Percentiles rank a stretch among this genome's conserved stretches.
These are phyloP conservation scores for Onygenales sp. DNA, from an alignment of 2,329 filamentous ascomycete genomes.

Conservation along the genomic window DNA sequence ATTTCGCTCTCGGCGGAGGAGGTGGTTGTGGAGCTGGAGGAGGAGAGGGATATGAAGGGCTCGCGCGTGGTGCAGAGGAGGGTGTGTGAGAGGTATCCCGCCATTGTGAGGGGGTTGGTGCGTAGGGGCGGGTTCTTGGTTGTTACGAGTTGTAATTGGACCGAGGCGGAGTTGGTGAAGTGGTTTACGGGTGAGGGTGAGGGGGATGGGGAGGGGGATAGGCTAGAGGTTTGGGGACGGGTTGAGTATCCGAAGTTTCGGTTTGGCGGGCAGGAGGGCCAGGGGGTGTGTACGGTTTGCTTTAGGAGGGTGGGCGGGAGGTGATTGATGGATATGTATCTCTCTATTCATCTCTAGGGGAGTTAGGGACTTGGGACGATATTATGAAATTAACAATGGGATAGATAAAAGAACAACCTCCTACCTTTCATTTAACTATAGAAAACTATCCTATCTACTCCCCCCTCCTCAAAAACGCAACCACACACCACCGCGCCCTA, in stretches of 20 bases:
- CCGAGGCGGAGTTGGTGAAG: slow-evolving; percentile 66
- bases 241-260: slow-evolving; percentile 79
- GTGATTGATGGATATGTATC: neutral
- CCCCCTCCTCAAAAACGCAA: slow-evolving; percentile 34
- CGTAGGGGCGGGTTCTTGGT: slow-evolving; percentile 63
- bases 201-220: slow-evolving; percentile 20
- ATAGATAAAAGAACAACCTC: neutral
- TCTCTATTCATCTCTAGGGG: neutral
- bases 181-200: slow-evolving; percentile 58
- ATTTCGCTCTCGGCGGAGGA: slow-evolving; percentile 56
- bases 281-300: slow-evolving; percentile 79
- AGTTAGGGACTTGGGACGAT: neutral
- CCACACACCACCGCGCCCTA: slow-evolving; percentile 48
- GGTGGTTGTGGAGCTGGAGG: slow-evolving; percentile 28
- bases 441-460: neutral
- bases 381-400: neutral
- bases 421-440: slow-evolving; percentile 2
- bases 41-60: slow-evolving; percentile 32
- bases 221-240: slow-evolving; percentile 54
- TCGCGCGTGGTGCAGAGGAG: slow-evolving; percentile 35
- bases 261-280: slow-evolving; percentile 81
- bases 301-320: slow-evolving; percentile 47
- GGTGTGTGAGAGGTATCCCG: slow-evolving; percentile 65
- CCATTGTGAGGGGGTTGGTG: slow-evolving; percentile 59
- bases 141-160: slow-evolving; percentile 98